These are phyloP conservation scores for Exophiala xenobiotica DNA, from an alignment of 2,329 filamentous ascomycete species.

Conservation along the genomic window DNA sequence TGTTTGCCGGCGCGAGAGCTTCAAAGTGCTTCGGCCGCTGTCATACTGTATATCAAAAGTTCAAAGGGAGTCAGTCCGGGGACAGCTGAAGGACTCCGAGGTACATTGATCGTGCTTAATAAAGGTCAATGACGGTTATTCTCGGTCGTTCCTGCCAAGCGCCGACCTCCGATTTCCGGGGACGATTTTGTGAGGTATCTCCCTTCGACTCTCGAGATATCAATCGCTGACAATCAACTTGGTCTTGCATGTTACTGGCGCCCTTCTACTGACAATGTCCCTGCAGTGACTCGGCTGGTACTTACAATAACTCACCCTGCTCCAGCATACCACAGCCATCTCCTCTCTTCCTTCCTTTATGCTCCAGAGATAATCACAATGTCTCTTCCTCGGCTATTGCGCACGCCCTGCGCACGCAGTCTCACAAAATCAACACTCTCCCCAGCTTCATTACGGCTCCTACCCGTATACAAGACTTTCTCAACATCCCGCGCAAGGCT, in stretches of 20 bases:
- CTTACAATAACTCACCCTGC: no score
- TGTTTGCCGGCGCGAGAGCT: no score
- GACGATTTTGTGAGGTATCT: background rate
- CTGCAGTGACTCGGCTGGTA: background rate
- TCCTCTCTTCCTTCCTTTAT: background rate
- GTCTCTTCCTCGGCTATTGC: constrained; percentile 27
- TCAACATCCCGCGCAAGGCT: constrained; percentile 22
- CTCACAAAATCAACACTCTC: constrained; percentile 15
- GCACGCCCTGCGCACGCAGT: constrained; percentile 21
- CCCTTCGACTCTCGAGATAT: background rate
- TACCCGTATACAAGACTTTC: constrained; percentile 20
- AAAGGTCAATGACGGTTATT: background rate
- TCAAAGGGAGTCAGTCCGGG: no score
- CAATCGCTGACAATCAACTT: background rate
- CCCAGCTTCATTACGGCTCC: constrained; percentile 14
- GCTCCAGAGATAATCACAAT: constrained; percentile 1
- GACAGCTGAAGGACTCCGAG: background rate
- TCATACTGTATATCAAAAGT: no score
- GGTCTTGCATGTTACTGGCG: background rate
- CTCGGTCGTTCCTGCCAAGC: constrained; percentile 6
- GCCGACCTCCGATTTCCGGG: constrained; percentile 11
- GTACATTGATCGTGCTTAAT: background rate
- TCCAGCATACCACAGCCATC: background rate
- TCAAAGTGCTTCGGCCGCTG: no score
- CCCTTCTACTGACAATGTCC: background rate